Evolutionary conservation across 164 flowering plant genomes (phyloP).

Genomic region (Stephania yunnanensis): DNA sequence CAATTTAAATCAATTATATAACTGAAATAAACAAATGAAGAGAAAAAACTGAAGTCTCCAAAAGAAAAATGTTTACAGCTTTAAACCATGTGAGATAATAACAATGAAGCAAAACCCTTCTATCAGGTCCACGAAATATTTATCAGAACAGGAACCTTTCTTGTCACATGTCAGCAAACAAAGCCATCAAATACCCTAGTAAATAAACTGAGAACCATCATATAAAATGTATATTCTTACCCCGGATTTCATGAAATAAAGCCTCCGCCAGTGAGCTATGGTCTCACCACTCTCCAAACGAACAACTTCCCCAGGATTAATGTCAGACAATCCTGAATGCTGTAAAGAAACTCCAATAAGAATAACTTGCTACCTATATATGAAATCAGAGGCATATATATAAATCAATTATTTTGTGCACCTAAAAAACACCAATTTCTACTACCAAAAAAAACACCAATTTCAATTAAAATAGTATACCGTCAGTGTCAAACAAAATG

Average conservation of each 20-base stretch:
- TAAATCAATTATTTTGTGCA: background rate
- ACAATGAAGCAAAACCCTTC: background rate
- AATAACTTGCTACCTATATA: background rate
- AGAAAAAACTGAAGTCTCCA: background rate
- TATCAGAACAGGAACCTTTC: background rate
- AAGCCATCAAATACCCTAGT: background rate
- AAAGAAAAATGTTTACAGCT: background rate
- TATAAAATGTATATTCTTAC: slow-evolving; percentile 24
- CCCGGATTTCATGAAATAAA: slow-evolving; percentile 41
- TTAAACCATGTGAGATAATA: background rate
- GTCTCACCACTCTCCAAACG: slow-evolving; percentile 55
- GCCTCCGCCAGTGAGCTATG: slow-evolving; percentile 59
- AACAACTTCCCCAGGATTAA: slow-evolving; percentile 59
- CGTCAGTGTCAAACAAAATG: background rate
- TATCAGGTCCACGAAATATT: background rate
- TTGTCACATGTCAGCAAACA: background rate
- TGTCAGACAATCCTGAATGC: slow-evolving; percentile 55
- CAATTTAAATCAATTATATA: background rate
- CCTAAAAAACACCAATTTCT: background rate
- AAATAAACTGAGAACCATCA: background rate
- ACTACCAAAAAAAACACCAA: background rate
- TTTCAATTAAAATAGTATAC: no score
- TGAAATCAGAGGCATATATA: background rate
- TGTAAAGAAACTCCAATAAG: slow-evolving; percentile 19
- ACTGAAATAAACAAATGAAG: background rate